Percentiles rank a stretch among this genome's conserved stretches.
Evolutionary conservation across 768 basidiomycete genomes (phyloP).

Genomic region (Mycena venus): DNA sequence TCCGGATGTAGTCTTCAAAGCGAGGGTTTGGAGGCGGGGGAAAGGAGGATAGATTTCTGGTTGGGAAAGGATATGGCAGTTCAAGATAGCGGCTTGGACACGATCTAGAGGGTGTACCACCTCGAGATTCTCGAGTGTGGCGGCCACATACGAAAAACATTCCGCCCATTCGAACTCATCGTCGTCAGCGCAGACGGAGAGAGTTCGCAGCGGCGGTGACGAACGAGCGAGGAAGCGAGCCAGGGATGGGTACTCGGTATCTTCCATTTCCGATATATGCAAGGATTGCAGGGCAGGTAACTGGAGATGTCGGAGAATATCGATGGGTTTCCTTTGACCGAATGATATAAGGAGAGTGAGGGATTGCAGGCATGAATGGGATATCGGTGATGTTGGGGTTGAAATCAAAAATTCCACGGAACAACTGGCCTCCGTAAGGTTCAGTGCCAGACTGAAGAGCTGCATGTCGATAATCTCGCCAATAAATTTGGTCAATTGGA

Average conservation of each 20-base stretch:
- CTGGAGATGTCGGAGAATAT: neutral
- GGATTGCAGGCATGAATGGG: neutral
- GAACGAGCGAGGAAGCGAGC: neutral
- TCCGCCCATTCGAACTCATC: neutral
- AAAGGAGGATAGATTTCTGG: neutral
- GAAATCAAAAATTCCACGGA: neutral
- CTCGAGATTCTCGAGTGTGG: neutral
- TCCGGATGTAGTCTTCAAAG: neutral
- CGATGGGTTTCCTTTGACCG: neutral
- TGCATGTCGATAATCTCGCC: neutral
- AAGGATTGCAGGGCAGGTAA: neutral
- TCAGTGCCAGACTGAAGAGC: neutral
- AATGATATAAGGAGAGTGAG: neutral
- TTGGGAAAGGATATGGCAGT: neutral
- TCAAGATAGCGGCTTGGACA: neutral
- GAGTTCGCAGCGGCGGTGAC: neutral
- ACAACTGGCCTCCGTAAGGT: neutral
- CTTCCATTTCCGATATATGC: neutral
- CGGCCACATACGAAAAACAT: neutral
- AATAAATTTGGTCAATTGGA: constrained; percentile 5
- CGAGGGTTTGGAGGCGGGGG: neutral
- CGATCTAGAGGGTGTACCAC: neutral
- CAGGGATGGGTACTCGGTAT: neutral
- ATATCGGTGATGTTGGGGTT: neutral
- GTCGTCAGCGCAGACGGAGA: neutral